Conservation (phyloP, 495 filamentous ascomycete species). For the Geopyxis carbonaria region DNA sequence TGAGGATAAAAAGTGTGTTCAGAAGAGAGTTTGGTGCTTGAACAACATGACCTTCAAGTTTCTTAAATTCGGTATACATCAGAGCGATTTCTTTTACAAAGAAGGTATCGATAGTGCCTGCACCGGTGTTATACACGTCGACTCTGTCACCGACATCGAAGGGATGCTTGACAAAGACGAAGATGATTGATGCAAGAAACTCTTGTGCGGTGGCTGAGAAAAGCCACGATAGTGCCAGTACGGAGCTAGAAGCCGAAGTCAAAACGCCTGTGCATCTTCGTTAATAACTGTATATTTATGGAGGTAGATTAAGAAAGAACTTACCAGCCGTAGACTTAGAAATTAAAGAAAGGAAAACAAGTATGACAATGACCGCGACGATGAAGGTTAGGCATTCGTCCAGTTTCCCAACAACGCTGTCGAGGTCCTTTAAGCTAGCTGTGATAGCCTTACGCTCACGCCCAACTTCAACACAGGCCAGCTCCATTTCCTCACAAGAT, state of each 20-base stretch:
- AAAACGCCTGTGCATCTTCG: constrained; percentile 36
- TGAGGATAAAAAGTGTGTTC: constrained; percentile 85
- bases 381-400: constrained; percentile 77
- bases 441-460: constrained; percentile 90
- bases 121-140: constrained; percentile 76
- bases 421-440: constrained; percentile 82
- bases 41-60: constrained; percentile 89
- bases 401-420: constrained; percentile 85
- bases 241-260: constrained; percentile 67
- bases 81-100: constrained; percentile 89
- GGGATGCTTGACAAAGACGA: constrained; percentile 95
- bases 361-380: constrained; percentile 54
- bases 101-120: constrained; percentile 68
- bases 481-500: constrained; percentile 85
- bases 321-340: constrained; percentile 64
- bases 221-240: constrained; percentile 81
- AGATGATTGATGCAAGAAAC: constrained; percentile 78
- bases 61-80: constrained; percentile 97
- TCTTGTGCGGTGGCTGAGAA: constrained; percentile 86
- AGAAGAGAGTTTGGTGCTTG: constrained; percentile 83
- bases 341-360: constrained; percentile 78
- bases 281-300: background rate
- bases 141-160: constrained; percentile 95
- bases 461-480: constrained; percentile 86
- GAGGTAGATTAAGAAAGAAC: background rate